Evolutionary conservation across 2,329 filamentous ascomycete species (phyloP), one percentile per base, ranked within the genome.

Genomic region (Phoma herbarum): DNA sequence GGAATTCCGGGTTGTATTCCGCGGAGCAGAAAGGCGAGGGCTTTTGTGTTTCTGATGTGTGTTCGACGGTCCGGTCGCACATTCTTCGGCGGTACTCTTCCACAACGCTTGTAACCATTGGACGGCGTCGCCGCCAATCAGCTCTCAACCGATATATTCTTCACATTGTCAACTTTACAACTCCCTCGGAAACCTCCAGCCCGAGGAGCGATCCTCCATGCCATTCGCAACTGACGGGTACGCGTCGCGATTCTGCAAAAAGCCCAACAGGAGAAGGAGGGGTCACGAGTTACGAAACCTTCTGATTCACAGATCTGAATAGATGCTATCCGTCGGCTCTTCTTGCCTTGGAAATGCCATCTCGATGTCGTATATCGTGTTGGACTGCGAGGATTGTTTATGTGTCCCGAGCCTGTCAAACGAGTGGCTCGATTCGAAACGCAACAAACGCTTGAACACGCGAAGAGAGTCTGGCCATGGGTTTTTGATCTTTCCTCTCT

Each of bases 41-140:
- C 20, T 53, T 28, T 28, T 18, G 47, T 39, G 39, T 44, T 9
- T 33, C 12, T 3, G 12, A 35, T 42, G 20, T 26, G 9, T 42
- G 26, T 35, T 46, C n/a, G 33, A 42, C n/a, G 42, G 29, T 22
- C 4, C n/a, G 8, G 25, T 20, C 25, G 5, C 33, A 22, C 54
- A 57, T 57, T 57, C 54, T 48, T 57, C 54, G 54, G 54, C 22
- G 4, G 12, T 51, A 46, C 29, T 51, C 11, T n/a, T 18, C 16
- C 8, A n/a, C 18, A 23, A 12, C 35, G n/a, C 12, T n/a, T 16
- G 16, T 18, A 22, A 14, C 18, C 1, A 52, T 57, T 57, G 54
- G 54, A 47, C n/a, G 20, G 12, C 35, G 26, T 7, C 23, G n/a
- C 48, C 54, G 54, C 28, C 16, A 11, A 12, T 20, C 46, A 20